A percentile compares a stretch with the other conserved stretches of the same genome.
These are phyloP conservation scores for Cryptosporidium baileyi DNA, from an alignment of 169 alveolate species.

Conservation along the genomic window DNA sequence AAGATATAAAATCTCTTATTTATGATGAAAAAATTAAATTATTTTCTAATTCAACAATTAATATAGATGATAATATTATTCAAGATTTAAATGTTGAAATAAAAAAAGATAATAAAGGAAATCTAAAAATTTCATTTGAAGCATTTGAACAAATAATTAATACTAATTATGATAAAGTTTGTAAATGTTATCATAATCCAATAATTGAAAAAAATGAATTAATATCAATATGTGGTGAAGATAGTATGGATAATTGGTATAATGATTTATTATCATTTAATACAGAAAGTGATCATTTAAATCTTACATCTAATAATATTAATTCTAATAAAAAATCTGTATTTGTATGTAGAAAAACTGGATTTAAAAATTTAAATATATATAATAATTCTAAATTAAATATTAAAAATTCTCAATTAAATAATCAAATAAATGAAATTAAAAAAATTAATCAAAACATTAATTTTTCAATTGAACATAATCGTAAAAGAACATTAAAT, in stretches of 20 bases:
- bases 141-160: constrained; percentile 31
- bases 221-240: constrained; percentile 39
- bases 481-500: no score
- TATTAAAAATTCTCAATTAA: not conserved
- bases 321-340: not conserved
- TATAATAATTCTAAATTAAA: not conserved
- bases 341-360: constrained; percentile 14
- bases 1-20: constrained; percentile 17
- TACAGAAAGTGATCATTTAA: constrained; percentile 32
- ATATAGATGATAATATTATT: constrained; percentile 20
- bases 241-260: constrained; percentile 62
- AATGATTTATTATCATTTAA: constrained; percentile 33
- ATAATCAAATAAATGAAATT: not conserved
- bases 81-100: constrained; percentile 44
- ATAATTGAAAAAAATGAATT: not conserved
- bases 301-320: not conserved
- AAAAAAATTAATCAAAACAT: no score
- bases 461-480: no score
- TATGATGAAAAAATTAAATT: constrained; percentile 30
- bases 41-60: not conserved
- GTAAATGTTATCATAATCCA: constrained; percentile 45
- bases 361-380: constrained; percentile 4
- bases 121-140: not conserved
- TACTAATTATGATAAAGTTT: constrained; percentile 29
- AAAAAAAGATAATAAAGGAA: not conserved